Conservation (phyloP, 140 eudicot genomes). For the Anethum foeniculum region DNA sequence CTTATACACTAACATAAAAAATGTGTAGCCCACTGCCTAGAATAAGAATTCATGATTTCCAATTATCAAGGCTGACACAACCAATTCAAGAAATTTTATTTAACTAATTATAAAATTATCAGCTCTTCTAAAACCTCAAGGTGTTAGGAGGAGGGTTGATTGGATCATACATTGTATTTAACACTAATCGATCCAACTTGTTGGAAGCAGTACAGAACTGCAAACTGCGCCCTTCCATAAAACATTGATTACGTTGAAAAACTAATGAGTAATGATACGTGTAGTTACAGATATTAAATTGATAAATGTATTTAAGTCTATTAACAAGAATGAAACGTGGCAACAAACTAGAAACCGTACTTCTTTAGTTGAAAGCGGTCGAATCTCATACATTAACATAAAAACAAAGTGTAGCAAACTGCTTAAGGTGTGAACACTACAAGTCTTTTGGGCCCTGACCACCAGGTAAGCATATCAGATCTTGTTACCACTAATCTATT, state of each 20-base stretch:
- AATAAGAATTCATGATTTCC: neutral
- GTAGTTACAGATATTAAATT: neutral
- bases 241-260: neutral
- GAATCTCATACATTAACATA: neutral
- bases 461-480: neutral
- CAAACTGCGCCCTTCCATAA: neutral
- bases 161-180: no score
- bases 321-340: neutral
- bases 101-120: neutral
- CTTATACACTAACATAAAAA: neutral
- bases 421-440: constrained; percentile 1
- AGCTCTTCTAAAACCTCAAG: no score
- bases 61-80: neutral
- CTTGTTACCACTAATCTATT: neutral
- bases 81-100: neutral
- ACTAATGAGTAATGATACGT: neutral
- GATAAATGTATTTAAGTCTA: neutral
- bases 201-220: neutral
- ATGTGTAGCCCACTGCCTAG: neutral
- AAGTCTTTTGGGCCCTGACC: neutral
- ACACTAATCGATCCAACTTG: neutral
- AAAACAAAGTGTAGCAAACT: neutral
- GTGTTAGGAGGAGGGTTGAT: no score
- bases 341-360: neutral
- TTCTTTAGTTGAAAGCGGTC: neutral